phyloP scores from a whole-genome alignment of 1,284 basidiomycete genomes.

The Ceratobasidium sp. region DNA sequence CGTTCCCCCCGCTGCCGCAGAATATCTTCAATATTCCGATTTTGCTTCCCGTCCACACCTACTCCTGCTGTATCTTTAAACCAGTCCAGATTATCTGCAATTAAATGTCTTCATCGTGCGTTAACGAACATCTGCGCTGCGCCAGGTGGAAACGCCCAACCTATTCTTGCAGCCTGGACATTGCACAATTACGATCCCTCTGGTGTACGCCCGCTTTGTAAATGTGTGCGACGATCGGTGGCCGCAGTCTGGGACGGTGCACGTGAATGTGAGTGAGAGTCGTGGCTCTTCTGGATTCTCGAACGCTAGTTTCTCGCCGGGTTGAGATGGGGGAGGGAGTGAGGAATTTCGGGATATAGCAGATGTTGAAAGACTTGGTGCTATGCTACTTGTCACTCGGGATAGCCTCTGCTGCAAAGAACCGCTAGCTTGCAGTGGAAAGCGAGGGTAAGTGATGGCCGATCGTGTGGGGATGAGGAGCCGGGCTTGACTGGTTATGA shows the following conservation, averaged over 20 bases:
- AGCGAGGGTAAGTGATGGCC: slow-evolving; percentile 10
- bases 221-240: slow-evolving; percentile 92
- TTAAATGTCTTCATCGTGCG: slow-evolving; percentile 70
- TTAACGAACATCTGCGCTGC: neutral
- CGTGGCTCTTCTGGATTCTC: slow-evolving; percentile 60
- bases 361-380: slow-evolving; percentile 4
- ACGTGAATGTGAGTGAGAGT: slow-evolving; percentile 86
- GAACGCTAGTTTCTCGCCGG: slow-evolving; percentile 21
- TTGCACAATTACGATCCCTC: slow-evolving; percentile 90
- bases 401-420: slow-evolving; percentile 13
- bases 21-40: slow-evolving; percentile 84
- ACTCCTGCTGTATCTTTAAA: slow-evolving; percentile 74
- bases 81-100: slow-evolving; percentile 94
- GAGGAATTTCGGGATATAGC: neutral
- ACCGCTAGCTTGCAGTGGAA: slow-evolving; percentile 36
- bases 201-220: slow-evolving; percentile 82
- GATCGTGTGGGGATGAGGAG: slow-evolving; percentile 20
- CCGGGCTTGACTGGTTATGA: slow-evolving; percentile 24
- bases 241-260: slow-evolving; percentile 80
- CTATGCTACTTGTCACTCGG: neutral
- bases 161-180: slow-evolving; percentile 92
- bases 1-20: slow-evolving; percentile 79
- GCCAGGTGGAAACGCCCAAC: slow-evolving; percentile 56
- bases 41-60: slow-evolving; percentile 72
- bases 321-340: slow-evolving; percentile 2